A percentile compares a stretch with the other conserved stretches of the same genome.
These are phyloP conservation scores for Penicillium ucsense DNA, from an alignment of 495 filamentous ascomycete species.

Conservation along the genomic window DNA sequence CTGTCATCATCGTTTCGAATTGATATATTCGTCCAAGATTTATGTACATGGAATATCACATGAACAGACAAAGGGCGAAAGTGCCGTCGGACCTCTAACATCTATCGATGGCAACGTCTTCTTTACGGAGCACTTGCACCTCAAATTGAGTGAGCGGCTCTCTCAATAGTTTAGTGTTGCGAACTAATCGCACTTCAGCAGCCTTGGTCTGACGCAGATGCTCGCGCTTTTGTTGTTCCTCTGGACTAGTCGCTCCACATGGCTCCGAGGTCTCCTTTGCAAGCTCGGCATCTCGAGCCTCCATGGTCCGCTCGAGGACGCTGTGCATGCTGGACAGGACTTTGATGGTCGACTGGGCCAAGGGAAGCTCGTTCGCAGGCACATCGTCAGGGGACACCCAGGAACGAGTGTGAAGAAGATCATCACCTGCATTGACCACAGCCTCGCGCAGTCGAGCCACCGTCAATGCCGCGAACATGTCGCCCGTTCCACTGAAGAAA, in stretches of 20 bases:
- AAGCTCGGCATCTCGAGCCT: slow-evolving; percentile 51
- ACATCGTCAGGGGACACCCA: slow-evolving; percentile 67
- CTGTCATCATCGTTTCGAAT: too few relatives aligned
- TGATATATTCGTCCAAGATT: too few relatives aligned
- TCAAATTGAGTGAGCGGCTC: slow-evolving; percentile 42
- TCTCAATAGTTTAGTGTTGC: slow-evolving; percentile 56
- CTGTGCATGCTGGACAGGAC: slow-evolving; percentile 91
- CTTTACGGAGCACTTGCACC: slow-evolving; percentile 27
- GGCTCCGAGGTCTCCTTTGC: slow-evolving; percentile 5
- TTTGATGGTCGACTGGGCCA: slow-evolving; percentile 73
- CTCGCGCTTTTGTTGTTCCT: slow-evolving; percentile 49
- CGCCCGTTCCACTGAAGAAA: slow-evolving; percentile 91
- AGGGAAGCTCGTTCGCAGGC: slow-evolving; percentile 57
- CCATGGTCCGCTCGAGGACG: slow-evolving; percentile 67
- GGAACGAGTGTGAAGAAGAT: slow-evolving; percentile 39
- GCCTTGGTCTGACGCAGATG: slow-evolving; percentile 64
- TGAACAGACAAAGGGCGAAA: too few relatives aligned
- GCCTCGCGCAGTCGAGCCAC: slow-evolving; percentile 86
- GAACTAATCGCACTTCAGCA: slow-evolving; percentile 68
- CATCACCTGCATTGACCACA: slow-evolving; percentile 32
- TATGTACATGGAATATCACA: too few relatives aligned
- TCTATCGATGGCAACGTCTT: slow-evolving; percentile 5
- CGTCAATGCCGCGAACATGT: slow-evolving; percentile 94
- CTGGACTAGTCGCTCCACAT: slow-evolving; percentile 19
- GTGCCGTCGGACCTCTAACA: too few relatives aligned